Evolutionary conservation across 148 eudicot species (phyloP).

Genomic region (Agrostemma githago): DNA sequence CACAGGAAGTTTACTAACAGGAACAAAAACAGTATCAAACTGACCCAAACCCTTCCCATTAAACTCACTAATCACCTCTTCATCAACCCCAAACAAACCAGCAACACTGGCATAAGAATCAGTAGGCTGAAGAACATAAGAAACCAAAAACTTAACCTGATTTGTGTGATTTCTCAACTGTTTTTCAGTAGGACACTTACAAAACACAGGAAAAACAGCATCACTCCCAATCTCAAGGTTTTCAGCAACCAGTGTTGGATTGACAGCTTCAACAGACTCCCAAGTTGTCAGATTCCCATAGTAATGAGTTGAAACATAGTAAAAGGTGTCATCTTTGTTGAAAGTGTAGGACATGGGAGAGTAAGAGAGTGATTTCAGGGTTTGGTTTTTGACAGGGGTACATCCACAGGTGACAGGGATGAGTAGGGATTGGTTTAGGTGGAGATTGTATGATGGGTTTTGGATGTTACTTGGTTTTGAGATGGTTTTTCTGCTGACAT

Average conservation of each 20-base stretch:
- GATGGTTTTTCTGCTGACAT: constrained; percentile 57
- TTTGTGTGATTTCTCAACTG: constrained; percentile 38
- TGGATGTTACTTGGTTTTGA: constrained; percentile 70
- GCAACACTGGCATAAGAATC: constrained; percentile 51
- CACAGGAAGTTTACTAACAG: constrained; percentile 53
- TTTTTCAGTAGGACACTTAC: constrained; percentile 57
- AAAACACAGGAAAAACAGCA: constrained; percentile 58
- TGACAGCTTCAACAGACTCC: constrained; percentile 57
- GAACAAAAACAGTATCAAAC: constrained; percentile 58
- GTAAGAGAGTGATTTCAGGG: constrained; percentile 39
- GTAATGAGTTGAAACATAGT: constrained; percentile 30
- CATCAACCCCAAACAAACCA: constrained; percentile 33
- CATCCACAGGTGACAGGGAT: constrained; percentile 68
- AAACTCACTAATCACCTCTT: constrained; percentile 30
- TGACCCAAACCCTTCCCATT: constrained; percentile 37
- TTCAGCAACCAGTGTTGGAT: constrained; percentile 44
- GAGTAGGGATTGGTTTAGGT: constrained; percentile 51
- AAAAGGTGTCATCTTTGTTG: constrained; percentile 45
- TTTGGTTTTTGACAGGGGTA: constrained; percentile 30
- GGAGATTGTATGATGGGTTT: constrained; percentile 35
- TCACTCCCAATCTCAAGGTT: constrained; percentile 40
- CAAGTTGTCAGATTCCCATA: constrained; percentile 70
- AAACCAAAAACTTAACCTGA: constrained; percentile 39
- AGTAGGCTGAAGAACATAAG: constrained; percentile 67
- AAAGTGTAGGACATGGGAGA: constrained; percentile 43